Evolutionary conservation across 2,329 filamentous ascomycete species (phyloP).

Genomic region (Exutisphaerella laricina): DNA sequence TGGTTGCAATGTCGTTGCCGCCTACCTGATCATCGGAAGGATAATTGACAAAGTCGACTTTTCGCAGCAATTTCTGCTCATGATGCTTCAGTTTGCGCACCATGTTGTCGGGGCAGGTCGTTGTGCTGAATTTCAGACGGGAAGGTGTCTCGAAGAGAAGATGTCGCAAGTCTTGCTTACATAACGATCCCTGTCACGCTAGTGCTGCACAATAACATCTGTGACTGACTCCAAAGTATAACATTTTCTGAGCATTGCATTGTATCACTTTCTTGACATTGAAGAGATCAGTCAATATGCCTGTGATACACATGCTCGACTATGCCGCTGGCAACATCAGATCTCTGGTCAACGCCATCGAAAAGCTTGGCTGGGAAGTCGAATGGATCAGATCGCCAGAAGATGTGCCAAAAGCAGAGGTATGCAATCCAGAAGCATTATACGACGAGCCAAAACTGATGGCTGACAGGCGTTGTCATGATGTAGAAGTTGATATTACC

Average conservation of each 20-base stretch:
- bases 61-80: slow-evolving; percentile 87
- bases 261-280: too few relatives aligned
- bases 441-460: slow-evolving; percentile 24
- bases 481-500: slow-evolving; percentile 84
- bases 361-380: slow-evolving; percentile 87
- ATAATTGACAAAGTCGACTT: slow-evolving; percentile 83
- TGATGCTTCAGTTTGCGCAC: slow-evolving; percentile 94
- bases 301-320: slow-evolving; percentile 72
- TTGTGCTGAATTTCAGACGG: neutral
- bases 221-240: too few relatives aligned
- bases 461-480: slow-evolving; percentile 24
- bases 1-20: neutral
- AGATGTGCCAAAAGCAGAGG: slow-evolving; percentile 79
- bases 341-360: slow-evolving; percentile 94
- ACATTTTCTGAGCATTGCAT: neutral
- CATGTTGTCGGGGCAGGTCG: slow-evolving; percentile 52
- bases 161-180: slow-evolving; percentile 5
- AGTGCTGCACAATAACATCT: neutral
- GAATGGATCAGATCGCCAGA: slow-evolving; percentile 85
- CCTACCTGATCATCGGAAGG: slow-evolving; percentile 66
- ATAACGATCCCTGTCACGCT: too few relatives aligned
- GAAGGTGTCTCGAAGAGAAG: slow-evolving; percentile 1
- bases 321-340: slow-evolving; percentile 96
- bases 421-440: slow-evolving; percentile 37
- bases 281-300: too few relatives aligned